Conservation (phyloP, 441 rosid species). For the Sinapis alba region DNA sequence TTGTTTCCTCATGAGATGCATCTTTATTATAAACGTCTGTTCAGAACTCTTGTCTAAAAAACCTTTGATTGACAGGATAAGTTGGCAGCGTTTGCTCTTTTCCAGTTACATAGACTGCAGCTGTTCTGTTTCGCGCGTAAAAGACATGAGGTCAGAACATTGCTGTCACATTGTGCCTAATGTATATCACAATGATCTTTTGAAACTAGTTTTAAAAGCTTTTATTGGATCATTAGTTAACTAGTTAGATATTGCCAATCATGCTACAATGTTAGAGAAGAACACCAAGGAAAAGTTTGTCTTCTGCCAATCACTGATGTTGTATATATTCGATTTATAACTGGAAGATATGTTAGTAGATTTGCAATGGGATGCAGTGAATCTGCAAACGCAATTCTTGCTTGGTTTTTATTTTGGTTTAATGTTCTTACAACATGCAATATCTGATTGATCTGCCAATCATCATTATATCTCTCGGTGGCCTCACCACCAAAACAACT, state of each 20-base stretch:
- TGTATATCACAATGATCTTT: neutral
- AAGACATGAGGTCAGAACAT: neutral
- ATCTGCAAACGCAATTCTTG: too few species aligned
- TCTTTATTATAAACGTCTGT: conserved; percentile 7
- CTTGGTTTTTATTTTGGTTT: neutral
- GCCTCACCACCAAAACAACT: conserved; percentile 76
- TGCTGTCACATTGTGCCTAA: conserved; percentile 1
- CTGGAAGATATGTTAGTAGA: neutral
- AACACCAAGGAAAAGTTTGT: neutral
- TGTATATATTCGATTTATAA: neutral
- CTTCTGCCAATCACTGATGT: neutral
- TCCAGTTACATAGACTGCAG: conserved; percentile 18
- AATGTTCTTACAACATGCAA: neutral
- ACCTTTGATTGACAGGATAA: conserved; percentile 29
- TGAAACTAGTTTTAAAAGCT: neutral
- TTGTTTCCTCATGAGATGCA: conserved; percentile 2
- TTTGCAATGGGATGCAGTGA: too few species aligned
- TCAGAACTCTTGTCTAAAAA: neutral
- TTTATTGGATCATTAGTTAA: neutral
- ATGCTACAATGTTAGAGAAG: neutral
- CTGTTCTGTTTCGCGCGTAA: neutral
- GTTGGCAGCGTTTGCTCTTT: conserved; percentile 4
- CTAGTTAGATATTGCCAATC: neutral
- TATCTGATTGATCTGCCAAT: conserved; percentile 39
- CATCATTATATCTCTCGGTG: conserved; percentile 66